These are phyloP conservation scores for Exidia glandulosa DNA, from an alignment of 768 basidiomycete species.

Conservation along the genomic window DNA sequence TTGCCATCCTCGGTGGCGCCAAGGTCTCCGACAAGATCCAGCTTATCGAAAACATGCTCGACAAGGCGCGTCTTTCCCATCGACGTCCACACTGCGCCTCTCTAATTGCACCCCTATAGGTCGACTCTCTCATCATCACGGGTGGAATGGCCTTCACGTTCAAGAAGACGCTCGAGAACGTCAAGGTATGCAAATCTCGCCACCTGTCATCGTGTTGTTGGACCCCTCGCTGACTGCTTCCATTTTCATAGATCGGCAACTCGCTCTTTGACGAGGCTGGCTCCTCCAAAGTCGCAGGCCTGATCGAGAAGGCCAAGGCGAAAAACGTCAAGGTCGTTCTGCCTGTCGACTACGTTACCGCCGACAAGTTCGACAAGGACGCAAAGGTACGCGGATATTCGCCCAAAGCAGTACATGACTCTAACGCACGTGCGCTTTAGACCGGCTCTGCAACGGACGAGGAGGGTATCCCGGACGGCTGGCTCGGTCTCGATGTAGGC, in stretches of 20 bases:
- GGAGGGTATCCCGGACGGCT: constrained; percentile 82
- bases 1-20: constrained; percentile 95
- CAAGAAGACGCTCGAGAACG: constrained; percentile 82
- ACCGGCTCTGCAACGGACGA: constrained; percentile 64
- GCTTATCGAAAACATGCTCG: constrained; percentile 97
- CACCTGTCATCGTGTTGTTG: not conserved
- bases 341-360: constrained; percentile 89
- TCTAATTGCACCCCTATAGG: constrained; percentile 46
- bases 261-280: constrained; percentile 90
- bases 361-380: constrained; percentile 90
- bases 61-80: constrained; percentile 51
- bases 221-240: not conserved
- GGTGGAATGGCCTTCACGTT: constrained; percentile 99
- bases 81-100: not conserved
- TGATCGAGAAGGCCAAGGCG: constrained; percentile 85
- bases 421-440: constrained; percentile 30
- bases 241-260: constrained; percentile 62
- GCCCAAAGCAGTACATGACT: constrained; percentile 1
- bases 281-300: constrained; percentile 67
- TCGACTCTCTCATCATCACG: constrained; percentile 90
- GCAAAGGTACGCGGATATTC: constrained; percentile 47
- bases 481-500: constrained; percentile 94
- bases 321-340: constrained; percentile 92
- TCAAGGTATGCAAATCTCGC: constrained; percentile 39
- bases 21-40: constrained; percentile 99